Evolutionary conservation across 306 rosid genomes (phyloP), one percentile per base, ranked within the genome.

Genomic region (Senna tora): DNA sequence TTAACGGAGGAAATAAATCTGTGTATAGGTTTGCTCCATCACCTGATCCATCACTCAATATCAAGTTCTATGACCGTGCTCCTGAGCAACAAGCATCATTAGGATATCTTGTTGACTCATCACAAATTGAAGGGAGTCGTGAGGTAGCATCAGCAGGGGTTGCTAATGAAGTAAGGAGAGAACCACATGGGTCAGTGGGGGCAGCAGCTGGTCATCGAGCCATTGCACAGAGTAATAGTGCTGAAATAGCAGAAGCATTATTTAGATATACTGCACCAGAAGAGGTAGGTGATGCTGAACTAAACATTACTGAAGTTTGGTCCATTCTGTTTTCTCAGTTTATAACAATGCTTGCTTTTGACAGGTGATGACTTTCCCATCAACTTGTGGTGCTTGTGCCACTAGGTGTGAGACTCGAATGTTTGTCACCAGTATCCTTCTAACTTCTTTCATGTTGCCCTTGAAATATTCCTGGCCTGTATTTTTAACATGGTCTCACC

Each of bases 321-420:
- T 21, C 61, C 15, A 33, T 82, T 50, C 58, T 39, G 50, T 33
- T 54, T 20, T 14, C 60, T 72, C 42, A 46, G 13, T 57, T 22
- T 47, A 67, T 45, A n/a, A 74, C 71, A 25, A 19, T 33, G 38
- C 68, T 64, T 81, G 52, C 74, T 67, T 62, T 32, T 79, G 80
- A 28, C 84, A 94, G 99, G 99, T 94, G 81, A 94, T 91, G 97
- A 91, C 99, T 73, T 94, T 94, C 79, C 99, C 99, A 51, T 84
- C 99, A 52, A 87, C 99, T 38, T 94, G 99, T 67, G 96, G 99
- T 66, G 72, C 80, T 55, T 94, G 99, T 84, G 79, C 83, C 9
- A 6, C 85, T 11, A 70, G 9, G 25, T 94, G 97, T 3, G 97
- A 94, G 84, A 94, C 99, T 77, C 90, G 99, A 84, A 94, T 94